Evolutionary conservation across 2,329 filamentous ascomycete species (phyloP), one percentile per base, ranked within the genome.

Genomic region (Talaromyces sp.): DNA sequence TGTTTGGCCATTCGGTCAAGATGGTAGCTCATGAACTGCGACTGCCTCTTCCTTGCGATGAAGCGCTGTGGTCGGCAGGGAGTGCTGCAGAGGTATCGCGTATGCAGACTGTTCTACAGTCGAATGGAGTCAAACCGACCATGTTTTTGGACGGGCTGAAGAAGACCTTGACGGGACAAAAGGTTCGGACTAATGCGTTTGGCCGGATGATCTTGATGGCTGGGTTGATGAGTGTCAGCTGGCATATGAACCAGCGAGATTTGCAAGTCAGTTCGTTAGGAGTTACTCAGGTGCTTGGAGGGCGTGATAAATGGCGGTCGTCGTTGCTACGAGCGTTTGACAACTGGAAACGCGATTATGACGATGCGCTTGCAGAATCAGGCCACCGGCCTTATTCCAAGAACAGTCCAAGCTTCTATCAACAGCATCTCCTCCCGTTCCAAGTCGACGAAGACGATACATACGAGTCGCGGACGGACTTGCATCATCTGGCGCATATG

Each of bases 21-120:
- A 97, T 98, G 94, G 93, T 96, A 7, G 93, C 93, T 2, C 93
- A 98, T 72, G 95, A 98, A 77, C 92, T 99, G 86, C 88, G 92
- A 59, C 83, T 98, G 8, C 92, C 93, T 0, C 79, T 99, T 51
- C 95, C 95, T 0, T 98, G 94, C 74, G 93, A 98, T 70, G 95
- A 98, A 75, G 88, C 90, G 3, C 81, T 98, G 11, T 99, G 95
- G 95, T 91, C 90, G 64, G 95, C 95, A 4, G 91, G 90, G 3
- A 97, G 89, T 75, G 91, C 92, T 62, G 87, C 89, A 1, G 95
- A 98, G 76, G 93, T 97, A 17, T 90, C 89, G 36, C 85, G 92
- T 62, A 89, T 95, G 29, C 93, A 98, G 74, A 86, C 90, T 1
- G 92, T 89, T 69, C 82, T 97, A 3, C 85, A 90, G 71, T 88